phyloP scores from a whole-genome alignment of 2,329 filamentous ascomycete species.

The Beauveria sp. region DNA sequence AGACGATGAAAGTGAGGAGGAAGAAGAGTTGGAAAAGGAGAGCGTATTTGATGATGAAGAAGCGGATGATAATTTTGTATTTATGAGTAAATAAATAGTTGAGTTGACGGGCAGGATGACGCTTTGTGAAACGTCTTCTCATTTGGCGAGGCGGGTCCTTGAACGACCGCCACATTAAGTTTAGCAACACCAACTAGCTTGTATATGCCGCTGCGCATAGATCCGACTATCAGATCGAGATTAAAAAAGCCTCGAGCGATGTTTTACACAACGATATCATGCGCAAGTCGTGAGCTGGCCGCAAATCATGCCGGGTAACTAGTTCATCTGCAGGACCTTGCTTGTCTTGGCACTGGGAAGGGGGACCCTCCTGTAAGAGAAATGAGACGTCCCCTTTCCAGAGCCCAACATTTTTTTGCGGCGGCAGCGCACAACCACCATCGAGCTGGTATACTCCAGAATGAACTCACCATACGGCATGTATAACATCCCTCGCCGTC shows the following conservation, averaged over 20 bases:
- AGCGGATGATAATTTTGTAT: too few relatives aligned
- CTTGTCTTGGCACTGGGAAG: not conserved
- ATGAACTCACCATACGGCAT: not conserved
- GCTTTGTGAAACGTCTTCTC: constrained; percentile 8
- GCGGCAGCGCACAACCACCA: not conserved
- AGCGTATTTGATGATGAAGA: not conserved
- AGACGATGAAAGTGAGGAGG: too few relatives aligned
- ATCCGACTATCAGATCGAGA: not conserved
- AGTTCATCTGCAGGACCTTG: not conserved
- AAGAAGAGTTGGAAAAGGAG: not conserved
- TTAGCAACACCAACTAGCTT: not conserved
- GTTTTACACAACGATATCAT: not conserved
- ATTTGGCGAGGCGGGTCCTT: not conserved
- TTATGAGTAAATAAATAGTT: too few relatives aligned
- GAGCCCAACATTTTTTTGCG: not conserved
- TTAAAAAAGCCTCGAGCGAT: accelerated
- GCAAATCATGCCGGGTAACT: not conserved
- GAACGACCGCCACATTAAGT: not conserved
- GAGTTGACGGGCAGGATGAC: constrained; percentile 12
- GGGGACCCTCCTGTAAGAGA: not conserved
- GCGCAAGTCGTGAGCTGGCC: not conserved
- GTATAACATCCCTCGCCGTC: not conserved
- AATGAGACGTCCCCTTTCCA: not conserved
- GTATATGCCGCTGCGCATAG: not conserved
- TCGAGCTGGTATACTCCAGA: not conserved